Evolutionary conservation across 106 monocot species (phyloP).

Genomic region (Dendrobium chrysotoxum): DNA sequence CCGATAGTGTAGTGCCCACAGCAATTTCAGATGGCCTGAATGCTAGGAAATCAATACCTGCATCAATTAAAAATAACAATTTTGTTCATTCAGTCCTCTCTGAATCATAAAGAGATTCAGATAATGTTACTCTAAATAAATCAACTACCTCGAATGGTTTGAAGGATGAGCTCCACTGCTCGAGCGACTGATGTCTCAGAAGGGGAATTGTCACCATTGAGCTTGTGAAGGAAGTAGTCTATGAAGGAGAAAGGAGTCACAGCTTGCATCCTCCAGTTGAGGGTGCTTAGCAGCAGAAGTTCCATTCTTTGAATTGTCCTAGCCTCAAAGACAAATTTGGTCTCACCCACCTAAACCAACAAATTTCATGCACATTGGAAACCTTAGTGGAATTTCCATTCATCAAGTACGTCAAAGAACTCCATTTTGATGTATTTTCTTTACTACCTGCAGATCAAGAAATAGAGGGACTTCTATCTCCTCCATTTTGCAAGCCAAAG

Average conservation of each 20-base stretch:
- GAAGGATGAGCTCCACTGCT: constrained; percentile 53
- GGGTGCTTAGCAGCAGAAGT: constrained; percentile 78
- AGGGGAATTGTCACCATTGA: constrained; percentile 34
- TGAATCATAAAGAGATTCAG: not conserved
- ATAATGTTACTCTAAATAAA: not conserved
- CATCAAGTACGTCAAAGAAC: not conserved
- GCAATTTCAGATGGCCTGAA: constrained; percentile 80
- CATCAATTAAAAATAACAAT: not conserved
- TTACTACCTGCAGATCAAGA: constrained; percentile 68
- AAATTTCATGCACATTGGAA: not conserved
- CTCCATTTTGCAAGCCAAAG: constrained; percentile 82
- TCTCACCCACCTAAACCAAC: constrained; percentile 43
- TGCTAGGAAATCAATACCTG: constrained; percentile 51
- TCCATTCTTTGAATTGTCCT: constrained; percentile 96
- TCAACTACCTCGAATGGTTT: constrained; percentile 50
- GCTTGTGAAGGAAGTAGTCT: constrained; percentile 76
- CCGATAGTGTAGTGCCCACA: constrained; percentile 43
- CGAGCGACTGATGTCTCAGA: constrained; percentile 22
- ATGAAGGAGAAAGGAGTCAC: constrained; percentile 90
- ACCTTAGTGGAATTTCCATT: not conserved
- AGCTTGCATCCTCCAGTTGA: constrained; percentile 91
- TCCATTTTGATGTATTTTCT: not conserved
- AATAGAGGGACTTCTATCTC: constrained; percentile 57
- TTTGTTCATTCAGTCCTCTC: not conserved
- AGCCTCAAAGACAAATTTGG: constrained; percentile 74